phyloP scores from a whole-genome alignment of 192 early-diverging fungal genomes.

The Geranomyces michiganensis region DNA sequence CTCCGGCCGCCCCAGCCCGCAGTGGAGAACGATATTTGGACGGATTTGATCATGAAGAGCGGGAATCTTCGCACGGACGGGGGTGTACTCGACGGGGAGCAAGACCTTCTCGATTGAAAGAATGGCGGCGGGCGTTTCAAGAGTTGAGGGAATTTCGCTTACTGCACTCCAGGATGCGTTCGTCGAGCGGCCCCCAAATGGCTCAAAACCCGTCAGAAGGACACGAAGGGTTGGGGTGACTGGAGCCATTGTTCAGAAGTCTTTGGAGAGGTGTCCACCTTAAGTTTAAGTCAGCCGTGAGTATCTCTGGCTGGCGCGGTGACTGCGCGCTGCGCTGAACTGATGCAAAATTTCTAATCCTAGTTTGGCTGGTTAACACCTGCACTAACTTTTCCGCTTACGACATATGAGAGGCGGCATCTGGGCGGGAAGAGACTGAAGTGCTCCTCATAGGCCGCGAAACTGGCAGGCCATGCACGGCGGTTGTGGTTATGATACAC shows the following conservation, averaged over 20 bases:
- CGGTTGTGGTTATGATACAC: conserved; percentile 9
- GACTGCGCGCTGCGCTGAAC: no score
- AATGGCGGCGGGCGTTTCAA: background rate
- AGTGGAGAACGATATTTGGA: no score
- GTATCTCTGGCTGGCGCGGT: no score
- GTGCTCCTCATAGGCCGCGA: conserved; percentile 1
- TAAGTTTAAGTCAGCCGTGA: no score
- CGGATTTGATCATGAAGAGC: no score
- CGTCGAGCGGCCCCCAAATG: background rate
- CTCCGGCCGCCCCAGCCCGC: no score
- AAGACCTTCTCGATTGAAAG: background rate
- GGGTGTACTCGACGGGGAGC: no score
- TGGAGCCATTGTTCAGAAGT: background rate
- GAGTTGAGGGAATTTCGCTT: background rate
- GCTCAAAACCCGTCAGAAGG: conserved; percentile 2
- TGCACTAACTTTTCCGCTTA: no score
- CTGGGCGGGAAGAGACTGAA: background rate
- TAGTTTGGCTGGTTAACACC: no score
- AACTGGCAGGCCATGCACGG: background rate
- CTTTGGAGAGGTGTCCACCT: no score
- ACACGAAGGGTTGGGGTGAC: background rate
- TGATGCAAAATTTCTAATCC: no score
- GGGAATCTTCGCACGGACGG: no score
- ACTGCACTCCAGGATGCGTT: conserved; percentile 1
- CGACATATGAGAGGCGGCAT: background rate